phyloP scores from a whole-genome alignment of 441 rosid genomes.

The Populus tomentosa region DNA sequence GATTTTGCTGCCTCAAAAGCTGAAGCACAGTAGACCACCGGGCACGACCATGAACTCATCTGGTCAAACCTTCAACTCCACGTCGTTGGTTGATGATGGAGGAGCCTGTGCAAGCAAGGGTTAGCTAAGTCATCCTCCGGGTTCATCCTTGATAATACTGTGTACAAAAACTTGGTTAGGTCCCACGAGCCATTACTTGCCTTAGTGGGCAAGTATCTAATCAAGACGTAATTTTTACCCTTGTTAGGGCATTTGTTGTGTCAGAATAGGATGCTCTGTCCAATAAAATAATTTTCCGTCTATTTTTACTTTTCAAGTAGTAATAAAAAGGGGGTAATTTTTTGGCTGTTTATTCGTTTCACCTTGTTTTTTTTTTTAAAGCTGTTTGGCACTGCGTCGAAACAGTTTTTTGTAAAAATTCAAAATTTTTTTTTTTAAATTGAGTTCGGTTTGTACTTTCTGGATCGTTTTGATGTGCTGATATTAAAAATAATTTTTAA shows the following conservation, averaged over 20 bases:
- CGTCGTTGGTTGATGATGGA: neutral
- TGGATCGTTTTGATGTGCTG: too few relatives aligned
- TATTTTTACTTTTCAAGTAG: neutral
- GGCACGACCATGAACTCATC: neutral
- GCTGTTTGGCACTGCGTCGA: too few relatives aligned
- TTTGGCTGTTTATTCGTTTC: neutral
- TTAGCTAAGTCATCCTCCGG: neutral
- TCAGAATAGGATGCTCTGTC: neutral
- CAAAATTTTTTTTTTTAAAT: too few relatives aligned
- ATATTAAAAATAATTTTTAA: too few relatives aligned
- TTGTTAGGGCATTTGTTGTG: neutral
- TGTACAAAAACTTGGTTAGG: neutral
- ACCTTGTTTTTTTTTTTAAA: neutral
- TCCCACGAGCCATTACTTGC: conserved; percentile 23
- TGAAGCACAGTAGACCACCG: neutral
- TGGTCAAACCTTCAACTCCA: neutral
- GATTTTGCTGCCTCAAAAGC: neutral
- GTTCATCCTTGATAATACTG: neutral
- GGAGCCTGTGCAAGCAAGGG: neutral
- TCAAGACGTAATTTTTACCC: conserved; percentile 4
- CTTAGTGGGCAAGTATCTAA: conserved; percentile 19
- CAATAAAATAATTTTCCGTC: neutral
- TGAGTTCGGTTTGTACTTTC: too few relatives aligned
- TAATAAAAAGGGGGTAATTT: too few relatives aligned
- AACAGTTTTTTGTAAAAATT: too few relatives aligned